A percentile compares a stretch with the other conserved stretches of the same genome.
Conservation (phyloP, 2,329 filamentous ascomycete species). For the Colletotrichum truncatum region DNA sequence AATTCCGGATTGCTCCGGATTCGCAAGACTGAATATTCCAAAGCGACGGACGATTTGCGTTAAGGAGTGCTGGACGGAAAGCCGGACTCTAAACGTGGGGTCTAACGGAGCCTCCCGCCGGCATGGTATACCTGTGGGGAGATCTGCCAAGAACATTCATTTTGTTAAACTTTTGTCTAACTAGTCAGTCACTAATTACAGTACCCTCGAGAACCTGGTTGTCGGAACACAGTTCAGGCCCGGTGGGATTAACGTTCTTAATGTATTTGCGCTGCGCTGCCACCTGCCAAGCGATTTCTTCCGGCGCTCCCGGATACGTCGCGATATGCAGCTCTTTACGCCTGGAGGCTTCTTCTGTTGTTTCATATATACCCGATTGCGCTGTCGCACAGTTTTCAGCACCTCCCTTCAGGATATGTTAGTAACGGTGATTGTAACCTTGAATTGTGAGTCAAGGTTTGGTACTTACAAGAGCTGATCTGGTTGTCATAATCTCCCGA, state of each 20-base stretch:
- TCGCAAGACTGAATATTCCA: neutral
- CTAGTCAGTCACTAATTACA: neutral
- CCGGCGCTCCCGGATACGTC: neutral
- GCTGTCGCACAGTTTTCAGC: too few species aligned
- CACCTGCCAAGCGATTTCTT: neutral
- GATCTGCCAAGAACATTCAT: neutral
- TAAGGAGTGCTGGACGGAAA: neutral
- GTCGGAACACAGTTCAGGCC: neutral
- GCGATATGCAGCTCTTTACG: too few species aligned
- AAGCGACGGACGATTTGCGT: neutral
- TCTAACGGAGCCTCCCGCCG: too few species aligned
- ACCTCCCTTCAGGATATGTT: constrained; percentile 3
- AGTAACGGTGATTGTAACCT: neutral
- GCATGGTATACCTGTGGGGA: neutral
- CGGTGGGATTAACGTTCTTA: neutral
- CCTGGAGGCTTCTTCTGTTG: too few species aligned
- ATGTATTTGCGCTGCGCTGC: too few species aligned
- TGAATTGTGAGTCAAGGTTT: neutral
- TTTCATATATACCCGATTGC: too few species aligned
- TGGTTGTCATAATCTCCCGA: constrained; percentile 24
- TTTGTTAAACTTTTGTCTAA: neutral
- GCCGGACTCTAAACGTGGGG: neutral
- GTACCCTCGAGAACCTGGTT: neutral
- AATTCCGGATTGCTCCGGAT: neutral
- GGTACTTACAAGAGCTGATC: constrained; percentile 24